phyloP scores from a whole-genome alignment of 345 rosid genomes.

The Atalantia buxifolia region DNA sequence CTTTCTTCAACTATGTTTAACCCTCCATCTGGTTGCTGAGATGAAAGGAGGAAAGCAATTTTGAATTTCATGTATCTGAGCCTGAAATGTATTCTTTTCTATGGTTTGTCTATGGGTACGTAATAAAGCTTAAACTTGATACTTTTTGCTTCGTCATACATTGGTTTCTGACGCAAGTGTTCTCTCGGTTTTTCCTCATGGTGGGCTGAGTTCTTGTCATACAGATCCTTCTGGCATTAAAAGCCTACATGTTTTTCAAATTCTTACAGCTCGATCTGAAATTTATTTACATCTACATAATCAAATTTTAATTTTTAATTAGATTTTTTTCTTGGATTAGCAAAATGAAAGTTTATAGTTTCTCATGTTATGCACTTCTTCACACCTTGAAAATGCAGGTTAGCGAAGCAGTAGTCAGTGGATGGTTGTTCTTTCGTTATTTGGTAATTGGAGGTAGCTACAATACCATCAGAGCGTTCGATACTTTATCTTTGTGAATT shows the following conservation, averaged over 20 bases:
- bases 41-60: not conserved
- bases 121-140: not conserved
- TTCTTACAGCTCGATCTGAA: not conserved
- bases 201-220: not conserved
- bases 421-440: constrained; percentile 98
- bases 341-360: not conserved
- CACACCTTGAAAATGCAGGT: constrained; percentile 55
- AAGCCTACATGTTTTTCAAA: not conserved
- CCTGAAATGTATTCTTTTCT: not conserved
- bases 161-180: not conserved
- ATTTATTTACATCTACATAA: not conserved
- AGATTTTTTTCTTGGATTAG: constrained; percentile 8
- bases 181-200: not conserved
- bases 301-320: not conserved
- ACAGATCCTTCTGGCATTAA: not conserved
- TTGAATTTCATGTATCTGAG: not conserved
- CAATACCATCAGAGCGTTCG: not conserved
- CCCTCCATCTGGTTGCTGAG: not conserved
- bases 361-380: constrained; percentile 9
- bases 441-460: constrained; percentile 93
- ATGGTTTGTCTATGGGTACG: not conserved
- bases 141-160: not conserved
- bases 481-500: not conserved
- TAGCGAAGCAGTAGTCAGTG: constrained; percentile 93
- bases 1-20: not conserved